Base-by-base conservation (phyloP, 257 asterid species). In the Capsicum rhomboideum region DNA sequence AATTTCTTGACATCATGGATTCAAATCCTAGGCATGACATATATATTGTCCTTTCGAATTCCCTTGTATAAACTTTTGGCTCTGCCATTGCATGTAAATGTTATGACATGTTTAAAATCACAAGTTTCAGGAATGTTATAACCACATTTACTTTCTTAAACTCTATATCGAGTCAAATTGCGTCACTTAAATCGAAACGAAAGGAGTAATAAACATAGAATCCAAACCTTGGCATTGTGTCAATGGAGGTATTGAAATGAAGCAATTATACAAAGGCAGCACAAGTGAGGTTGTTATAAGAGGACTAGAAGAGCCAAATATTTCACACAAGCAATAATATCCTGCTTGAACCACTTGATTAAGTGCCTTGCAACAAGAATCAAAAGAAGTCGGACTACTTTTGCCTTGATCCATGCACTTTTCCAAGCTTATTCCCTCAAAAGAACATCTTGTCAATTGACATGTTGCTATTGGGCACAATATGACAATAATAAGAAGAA, bases 161-260 rank as follows among this genome's bases (percentile, higher is more conserved):
- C 2, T 20, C 2, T 6, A 1, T 8, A 6, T 11, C 7, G 34
- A 16, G 74, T 67, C 46, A 67, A 67, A 67, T 4, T 31, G 31
- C 4, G 1, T 31, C 3, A 31, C 8, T 0, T 67, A 67, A 34
- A 34, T 17, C 1, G 0, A 13, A 29, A 66, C 6, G 2, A 28
- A 66, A 2, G 12, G 46, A 79, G 29, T 55, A 80, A 3, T 78
- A 53, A 74, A 4, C 68, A n/a, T n/a, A 23, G 2, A n/a, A 56
- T 13, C 14, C 28, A 23, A 12, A 83, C 85, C 85, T 53, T 44
- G 72, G 21, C 85, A 83, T n/a, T 50, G 61, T 6, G 55, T 83
- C 37, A 83, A 71, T 8, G 85, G 81, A 72, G 85, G 85, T 49
- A 83, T 40, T 53, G 85, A n/a, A n/a, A 83, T 55, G 71, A 69